phyloP scores from a whole-genome alignment of 2,329 filamentous ascomycete species.

The Scedosporium aurantiacum region DNA sequence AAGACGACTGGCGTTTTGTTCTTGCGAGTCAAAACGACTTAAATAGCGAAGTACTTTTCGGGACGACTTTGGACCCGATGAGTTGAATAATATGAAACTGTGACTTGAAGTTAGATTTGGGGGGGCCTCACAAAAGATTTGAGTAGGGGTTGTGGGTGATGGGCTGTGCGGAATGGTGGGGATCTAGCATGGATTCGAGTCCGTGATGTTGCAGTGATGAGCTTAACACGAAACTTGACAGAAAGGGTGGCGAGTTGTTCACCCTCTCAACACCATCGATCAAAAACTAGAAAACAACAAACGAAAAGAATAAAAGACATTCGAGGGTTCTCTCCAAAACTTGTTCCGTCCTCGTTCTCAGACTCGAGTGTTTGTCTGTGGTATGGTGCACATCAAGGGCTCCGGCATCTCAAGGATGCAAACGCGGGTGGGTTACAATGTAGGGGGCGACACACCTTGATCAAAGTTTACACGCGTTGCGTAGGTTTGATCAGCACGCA shows the following conservation, averaged over 20 bases:
- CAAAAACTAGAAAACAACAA: neutral
- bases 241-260: neutral
- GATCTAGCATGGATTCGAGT: neutral
- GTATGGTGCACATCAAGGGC: neutral
- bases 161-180: neutral
- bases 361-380: neutral
- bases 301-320: neutral
- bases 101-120: neutral
- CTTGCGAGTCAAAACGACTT: neutral
- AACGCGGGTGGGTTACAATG: neutral
- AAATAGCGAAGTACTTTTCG: neutral
- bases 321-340: neutral
- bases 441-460: conserved; percentile 5
- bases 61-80: neutral
- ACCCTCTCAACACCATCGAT: neutral
- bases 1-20: neutral
- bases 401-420: neutral
- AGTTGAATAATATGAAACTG: neutral
- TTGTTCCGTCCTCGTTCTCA: neutral
- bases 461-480: neutral
- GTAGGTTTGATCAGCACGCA: conserved; percentile 2
- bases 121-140: neutral
- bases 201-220: neutral
- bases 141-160: neutral
- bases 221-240: neutral